Conservation (phyloP, 2,329 filamentous ascomycete species). For the Colletotrichum horii region DNA sequence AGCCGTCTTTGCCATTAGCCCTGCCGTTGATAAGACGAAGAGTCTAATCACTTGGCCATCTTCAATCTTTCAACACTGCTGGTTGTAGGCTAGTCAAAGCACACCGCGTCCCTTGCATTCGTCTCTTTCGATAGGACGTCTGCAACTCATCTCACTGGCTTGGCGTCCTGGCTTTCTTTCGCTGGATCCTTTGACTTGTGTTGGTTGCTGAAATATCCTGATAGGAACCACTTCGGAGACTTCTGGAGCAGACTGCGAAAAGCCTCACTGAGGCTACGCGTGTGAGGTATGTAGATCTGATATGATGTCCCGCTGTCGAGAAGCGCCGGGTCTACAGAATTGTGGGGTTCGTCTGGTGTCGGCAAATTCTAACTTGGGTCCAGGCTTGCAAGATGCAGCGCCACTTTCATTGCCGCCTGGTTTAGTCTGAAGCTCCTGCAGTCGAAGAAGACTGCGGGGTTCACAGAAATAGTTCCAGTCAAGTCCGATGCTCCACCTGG, state of each 20-base stretch:
- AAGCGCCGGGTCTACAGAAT: background rate
- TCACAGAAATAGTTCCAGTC: slow-evolving; percentile 42
- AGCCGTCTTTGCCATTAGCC: background rate
- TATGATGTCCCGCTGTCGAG: background rate
- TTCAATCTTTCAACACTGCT: background rate
- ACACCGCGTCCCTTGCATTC: background rate
- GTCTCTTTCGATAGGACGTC: background rate
- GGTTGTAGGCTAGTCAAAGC: background rate
- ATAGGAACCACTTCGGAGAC: slow-evolving; percentile 26
- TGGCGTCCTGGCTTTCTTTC: background rate
- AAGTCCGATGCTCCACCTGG: slow-evolving; percentile 31
- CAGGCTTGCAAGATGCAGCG: slow-evolving; percentile 62
- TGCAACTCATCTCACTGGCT: background rate
- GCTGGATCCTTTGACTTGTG: background rate
- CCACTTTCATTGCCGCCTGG: slow-evolving; percentile 64
- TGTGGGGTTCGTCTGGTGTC: background rate
- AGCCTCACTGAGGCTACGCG: slow-evolving; percentile 27
- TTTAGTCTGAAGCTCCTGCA: slow-evolving; percentile 62
- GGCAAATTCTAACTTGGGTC: slow-evolving; percentile 20
- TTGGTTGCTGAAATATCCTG: background rate
- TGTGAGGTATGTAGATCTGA: slow-evolving; percentile 15
- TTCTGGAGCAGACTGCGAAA: slow-evolving; percentile 26
- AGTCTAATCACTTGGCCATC: background rate
- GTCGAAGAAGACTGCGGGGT: slow-evolving; percentile 53
- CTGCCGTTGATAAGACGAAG: background rate